These are phyloP conservation scores for Fusarium fracticaudum DNA, from an alignment of 2,329 filamentous ascomycete species.

Conservation along the genomic window DNA sequence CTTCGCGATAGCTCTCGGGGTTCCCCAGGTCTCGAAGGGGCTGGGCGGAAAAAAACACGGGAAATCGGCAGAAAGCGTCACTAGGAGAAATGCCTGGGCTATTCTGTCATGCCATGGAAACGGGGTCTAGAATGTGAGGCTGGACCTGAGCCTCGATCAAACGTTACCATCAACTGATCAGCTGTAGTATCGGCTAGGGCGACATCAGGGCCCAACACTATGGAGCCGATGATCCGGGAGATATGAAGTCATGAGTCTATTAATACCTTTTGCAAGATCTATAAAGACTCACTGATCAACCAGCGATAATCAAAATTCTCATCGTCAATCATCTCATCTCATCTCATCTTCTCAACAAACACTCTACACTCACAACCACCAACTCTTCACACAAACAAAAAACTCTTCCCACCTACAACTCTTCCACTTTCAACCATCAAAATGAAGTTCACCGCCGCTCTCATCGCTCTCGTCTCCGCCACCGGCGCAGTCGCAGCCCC, in stretches of 20 bases:
- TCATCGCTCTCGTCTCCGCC: constrained; percentile 46
- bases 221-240: neutral
- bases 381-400: constrained; percentile 5
- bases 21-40: constrained; percentile 3
- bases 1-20: neutral
- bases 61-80: neutral
- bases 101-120: neutral
- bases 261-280: constrained; percentile 8
- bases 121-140: neutral
- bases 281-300: constrained; percentile 12
- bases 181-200: neutral
- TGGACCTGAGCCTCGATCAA: neutral
- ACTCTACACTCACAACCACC: neutral
- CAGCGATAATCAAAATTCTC: neutral
- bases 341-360: constrained; percentile 13
- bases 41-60: neutral
- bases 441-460: constrained; percentile 56
- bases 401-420: neutral
- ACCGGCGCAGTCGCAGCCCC: constrained; percentile 48
- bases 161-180: neutral
- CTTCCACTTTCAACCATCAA: constrained; percentile 34
- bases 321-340: constrained; percentile 22
- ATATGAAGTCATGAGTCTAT: constrained; percentile 19
- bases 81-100: neutral
- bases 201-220: neutral